These are phyloP conservation scores for Fusarium sp. DNA, from an alignment of 2,329 filamentous ascomycete genomes.

Conservation along the genomic window DNA sequence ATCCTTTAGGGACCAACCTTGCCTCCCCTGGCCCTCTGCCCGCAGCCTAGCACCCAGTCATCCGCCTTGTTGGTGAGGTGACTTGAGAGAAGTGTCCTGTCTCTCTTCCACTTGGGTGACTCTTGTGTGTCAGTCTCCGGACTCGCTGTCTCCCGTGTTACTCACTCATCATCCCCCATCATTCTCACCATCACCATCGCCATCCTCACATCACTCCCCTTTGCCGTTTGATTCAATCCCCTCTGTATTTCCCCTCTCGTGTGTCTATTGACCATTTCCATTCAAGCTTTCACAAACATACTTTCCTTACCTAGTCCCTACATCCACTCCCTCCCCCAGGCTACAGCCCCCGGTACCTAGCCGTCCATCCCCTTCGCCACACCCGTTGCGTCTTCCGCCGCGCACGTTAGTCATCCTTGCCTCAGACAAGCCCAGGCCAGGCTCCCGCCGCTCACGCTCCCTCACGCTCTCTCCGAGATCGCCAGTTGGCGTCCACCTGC, in stretches of 20 bases:
- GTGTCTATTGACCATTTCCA: conserved; percentile 17
- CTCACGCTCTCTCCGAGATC: conserved; percentile 55
- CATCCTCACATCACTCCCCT: background rate
- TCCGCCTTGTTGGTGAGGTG: conserved; percentile 35
- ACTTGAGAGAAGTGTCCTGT: conserved; percentile 39
- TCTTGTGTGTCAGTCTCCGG: conserved; percentile 41
- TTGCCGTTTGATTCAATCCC: conserved; percentile 29
- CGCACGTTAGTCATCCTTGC: conserved; percentile 41
- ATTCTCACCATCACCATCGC: conserved; percentile 5
- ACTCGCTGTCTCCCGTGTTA: conserved; percentile 44
- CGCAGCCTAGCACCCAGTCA: conserved; percentile 21
- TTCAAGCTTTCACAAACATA: conserved; percentile 24
- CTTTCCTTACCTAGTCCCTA: conserved; percentile 18
- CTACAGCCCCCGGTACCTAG: conserved; percentile 29
- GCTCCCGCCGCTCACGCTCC: conserved; percentile 46
- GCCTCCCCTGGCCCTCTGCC: conserved; percentile 35
- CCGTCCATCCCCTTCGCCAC: conserved; percentile 42
- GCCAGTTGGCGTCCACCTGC: conserved; percentile 50
- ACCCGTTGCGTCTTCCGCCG: conserved; percentile 37
- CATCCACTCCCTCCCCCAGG: conserved; percentile 32
- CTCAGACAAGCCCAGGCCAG: conserved; percentile 26
- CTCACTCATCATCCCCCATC: conserved; percentile 34
- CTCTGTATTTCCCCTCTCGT: conserved; percentile 12
- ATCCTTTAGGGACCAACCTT: conserved; percentile 36
- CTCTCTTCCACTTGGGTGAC: conserved; percentile 36